Evolutionary conservation across 306 rosid genomes (phyloP), one percentile per base, ranked within the genome.

Genomic region (Aeschynomene evenia): DNA sequence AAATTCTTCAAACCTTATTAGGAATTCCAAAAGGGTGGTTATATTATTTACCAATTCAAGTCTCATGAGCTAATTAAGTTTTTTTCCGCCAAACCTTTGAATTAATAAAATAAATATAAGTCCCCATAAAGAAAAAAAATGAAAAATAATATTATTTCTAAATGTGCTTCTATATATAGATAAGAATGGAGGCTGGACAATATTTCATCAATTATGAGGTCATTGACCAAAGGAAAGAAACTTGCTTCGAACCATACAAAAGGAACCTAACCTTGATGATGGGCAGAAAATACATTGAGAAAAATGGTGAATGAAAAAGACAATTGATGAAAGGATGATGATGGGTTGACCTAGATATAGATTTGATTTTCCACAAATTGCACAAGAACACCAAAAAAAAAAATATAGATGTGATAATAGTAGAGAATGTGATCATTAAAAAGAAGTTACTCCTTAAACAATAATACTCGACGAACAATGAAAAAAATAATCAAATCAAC

Each of bases 301-400:
- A 53, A 24, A 37, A 34, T 12, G 15, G 24, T 40, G 49, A 63
- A 61, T 70, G 80, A 79, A 84, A 55, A 53, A 48, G 85, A 82
- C 79, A 64, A 58, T 60, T n/a, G n/a, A n/a, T n/a, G n/a, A n/a
- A n/a, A 33, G 72, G 82, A 58, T 70, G 56, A 53, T 69, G 79
- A 65, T 63, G 82, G 79, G 85, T 84, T 82, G 92, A 84, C 89
- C 80, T 52, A 64, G 19, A 68, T 64, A 78, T 52, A 64, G 19
- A 68, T 64, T 66, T 79, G 64, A 69, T 68, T 63, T 64, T 21
- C 45, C 34, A 33, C 16, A 26, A 4, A 13, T 29, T 10, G 28
- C 61, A 59, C 40, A 52, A 4, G 42, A 4, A 61, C 11, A 40
- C n/a, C 10, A 16, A 34, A 28, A 33, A 28, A 22, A 4, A 3